Evolutionary conservation across 306 rosid species (phyloP), one percentile per base, ranked within the genome.

Genomic region (Quercus alba): DNA sequence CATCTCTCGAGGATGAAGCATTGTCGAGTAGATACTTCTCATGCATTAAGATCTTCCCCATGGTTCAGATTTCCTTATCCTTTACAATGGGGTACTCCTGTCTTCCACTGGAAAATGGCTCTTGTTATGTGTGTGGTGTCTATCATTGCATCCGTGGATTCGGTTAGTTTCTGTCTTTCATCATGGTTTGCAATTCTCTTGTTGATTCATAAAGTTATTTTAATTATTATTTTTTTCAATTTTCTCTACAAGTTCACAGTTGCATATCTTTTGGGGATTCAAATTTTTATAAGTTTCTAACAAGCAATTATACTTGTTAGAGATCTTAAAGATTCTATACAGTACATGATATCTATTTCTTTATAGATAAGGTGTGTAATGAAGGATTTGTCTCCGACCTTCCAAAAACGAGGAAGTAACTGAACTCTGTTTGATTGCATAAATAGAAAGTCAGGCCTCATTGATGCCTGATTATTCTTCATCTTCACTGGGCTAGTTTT

Each of bases 61-160:
- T 96, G 99, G 99, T 93, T 96, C 88, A 90, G 99, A 82, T 96
- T 96, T 87, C 99, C 99, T 41, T 96, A 93, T 82, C 99, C 99
- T 3, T 81, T 96, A 72, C 99, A 96, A 84, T 96, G 99, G 98
- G 99, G 99, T 72, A 88, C 97, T 69, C 99, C 99, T 41, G 97
- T 96, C 84, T 96, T 96, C 88, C 87, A 88, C 83, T 96, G 99
- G 99, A 93, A 93, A 88, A 87, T 90, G 97, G 93, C 97, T 78
- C 81, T 96, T 81, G 88, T 96, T 64, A 96, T 93, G 99, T 96
- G 97, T 85, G 97, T 88, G 81, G 98, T 91, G 76, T 93, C 99
- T 31, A 25, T 96, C 73, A 91, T 96, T 74, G 84, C 99, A 77
- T 90, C 99, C 17, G 99, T 93, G 74, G 99, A 96, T 85, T 96